These are phyloP conservation scores for Fragaria ananassa DNA, from an alignment of 306 rosid genomes.

Conservation along the genomic window DNA sequence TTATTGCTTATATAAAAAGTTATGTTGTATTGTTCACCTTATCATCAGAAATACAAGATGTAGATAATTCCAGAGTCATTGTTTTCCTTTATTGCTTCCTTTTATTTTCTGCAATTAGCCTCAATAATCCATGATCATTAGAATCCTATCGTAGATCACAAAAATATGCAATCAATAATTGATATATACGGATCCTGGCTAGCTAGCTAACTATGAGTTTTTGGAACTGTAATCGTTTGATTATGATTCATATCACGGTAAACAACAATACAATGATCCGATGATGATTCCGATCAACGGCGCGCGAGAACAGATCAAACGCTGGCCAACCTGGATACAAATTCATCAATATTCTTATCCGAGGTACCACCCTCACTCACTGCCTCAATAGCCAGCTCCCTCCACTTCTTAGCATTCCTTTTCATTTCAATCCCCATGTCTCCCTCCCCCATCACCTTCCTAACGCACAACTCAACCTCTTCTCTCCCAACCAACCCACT, in stretches of 20 bases:
- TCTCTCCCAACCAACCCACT: constrained; percentile 36
- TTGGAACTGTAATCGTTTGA: not conserved
- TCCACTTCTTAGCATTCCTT: constrained; percentile 43
- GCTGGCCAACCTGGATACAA: constrained; percentile 22
- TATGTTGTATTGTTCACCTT: too few species aligned
- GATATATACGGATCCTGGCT: not conserved
- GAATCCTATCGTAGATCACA: not conserved
- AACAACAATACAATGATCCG: not conserved
- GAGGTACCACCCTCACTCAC: constrained; percentile 44
- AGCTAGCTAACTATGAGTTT: not conserved
- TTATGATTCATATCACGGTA: not conserved
- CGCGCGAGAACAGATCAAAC: not conserved
- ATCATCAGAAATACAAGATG: too few species aligned
- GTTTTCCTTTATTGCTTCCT: too few species aligned
- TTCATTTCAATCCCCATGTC: constrained; percentile 25
- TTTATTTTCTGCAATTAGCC: too few species aligned
- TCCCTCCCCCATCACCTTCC: constrained; percentile 35
- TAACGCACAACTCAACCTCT: constrained; percentile 38
- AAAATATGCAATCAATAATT: not conserved
- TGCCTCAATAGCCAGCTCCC: constrained; percentile 20
- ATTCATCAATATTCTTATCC: constrained; percentile 37
- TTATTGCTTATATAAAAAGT: too few species aligned
- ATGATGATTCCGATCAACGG: not conserved
- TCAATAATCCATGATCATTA: too few species aligned
- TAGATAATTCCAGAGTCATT: too few species aligned